These are phyloP conservation scores for Candida wancherniae DNA, from an alignment of 805 yeast genomes.

Conservation along the genomic window DNA sequence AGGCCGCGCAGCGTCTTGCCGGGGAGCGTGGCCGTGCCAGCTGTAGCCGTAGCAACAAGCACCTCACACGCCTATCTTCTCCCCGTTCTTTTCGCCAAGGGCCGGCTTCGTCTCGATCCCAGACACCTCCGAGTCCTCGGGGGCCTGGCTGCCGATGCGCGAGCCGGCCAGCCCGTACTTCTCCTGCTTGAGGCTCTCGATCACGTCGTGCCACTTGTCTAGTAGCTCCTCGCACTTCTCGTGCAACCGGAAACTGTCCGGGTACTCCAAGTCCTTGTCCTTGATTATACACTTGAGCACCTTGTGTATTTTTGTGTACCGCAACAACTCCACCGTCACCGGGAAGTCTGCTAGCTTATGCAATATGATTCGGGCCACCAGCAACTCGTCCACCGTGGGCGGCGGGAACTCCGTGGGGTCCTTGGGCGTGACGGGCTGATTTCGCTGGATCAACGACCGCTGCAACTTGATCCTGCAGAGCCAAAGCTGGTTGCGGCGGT, in stretches of 20 bases:
- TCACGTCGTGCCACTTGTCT: constrained; percentile 35
- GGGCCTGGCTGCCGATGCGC: constrained; percentile 12
- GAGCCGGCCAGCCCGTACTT: constrained; percentile 14
- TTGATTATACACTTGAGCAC: constrained; percentile 46
- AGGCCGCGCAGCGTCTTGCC: too few relatives aligned
- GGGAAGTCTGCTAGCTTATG: constrained; percentile 41
- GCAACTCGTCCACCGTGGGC: constrained; percentile 43
- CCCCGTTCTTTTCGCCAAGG: constrained; percentile 5
- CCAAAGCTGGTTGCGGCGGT: constrained; percentile 43
- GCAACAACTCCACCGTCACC: constrained; percentile 36
- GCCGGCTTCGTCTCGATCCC: constrained; percentile 9
- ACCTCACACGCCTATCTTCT: constrained; percentile 8
- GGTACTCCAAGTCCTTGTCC: constrained; percentile 35
- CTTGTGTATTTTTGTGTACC: constrained; percentile 46
- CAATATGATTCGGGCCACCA: constrained; percentile 36
- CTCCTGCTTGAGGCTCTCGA: constrained; percentile 35
- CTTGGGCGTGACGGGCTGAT: constrained; percentile 35
- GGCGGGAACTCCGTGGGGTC: constrained; percentile 31
- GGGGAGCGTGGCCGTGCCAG: too few relatives aligned
- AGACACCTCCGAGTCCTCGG: constrained; percentile 12
- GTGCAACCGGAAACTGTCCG: constrained; percentile 43
- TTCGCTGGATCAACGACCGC: constrained; percentile 44
- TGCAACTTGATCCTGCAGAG: constrained; percentile 46
- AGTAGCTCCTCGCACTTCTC: constrained; percentile 40
- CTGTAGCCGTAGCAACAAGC: too few relatives aligned